These are phyloP conservation scores for Hydnum rufescens DNA, from an alignment of 768 basidiomycete genomes.

Conservation along the genomic window DNA sequence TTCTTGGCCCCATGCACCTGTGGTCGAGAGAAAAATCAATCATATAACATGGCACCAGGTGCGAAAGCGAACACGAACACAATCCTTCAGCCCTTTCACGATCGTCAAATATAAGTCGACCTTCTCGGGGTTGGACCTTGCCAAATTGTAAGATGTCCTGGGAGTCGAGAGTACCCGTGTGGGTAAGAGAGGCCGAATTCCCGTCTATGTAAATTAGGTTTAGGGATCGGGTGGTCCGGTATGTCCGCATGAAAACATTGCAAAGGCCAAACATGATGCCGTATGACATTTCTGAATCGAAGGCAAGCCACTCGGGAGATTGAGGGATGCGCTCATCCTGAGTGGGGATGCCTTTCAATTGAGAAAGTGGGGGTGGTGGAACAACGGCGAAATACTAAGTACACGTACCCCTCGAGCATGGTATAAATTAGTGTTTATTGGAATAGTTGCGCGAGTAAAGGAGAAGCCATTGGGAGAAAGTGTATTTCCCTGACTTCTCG, in stretches of 20 bases:
- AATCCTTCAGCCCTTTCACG: background rate
- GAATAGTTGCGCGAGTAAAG: background rate
- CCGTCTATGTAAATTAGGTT: constrained; percentile 13
- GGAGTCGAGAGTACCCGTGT: constrained; percentile 14
- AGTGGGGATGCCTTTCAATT: no score
- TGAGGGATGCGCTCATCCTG: background rate
- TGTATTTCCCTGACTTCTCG: no score
- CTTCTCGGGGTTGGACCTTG: constrained; percentile 10
- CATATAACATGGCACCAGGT: background rate
- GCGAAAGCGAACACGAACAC: background rate
- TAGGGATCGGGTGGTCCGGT: constrained; percentile 11
- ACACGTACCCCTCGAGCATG: background rate
- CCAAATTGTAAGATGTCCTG: constrained; percentile 15
- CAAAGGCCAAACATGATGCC: constrained; percentile 3
- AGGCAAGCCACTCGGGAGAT: background rate
- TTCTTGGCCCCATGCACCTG: background rate
- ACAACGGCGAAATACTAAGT: no score
- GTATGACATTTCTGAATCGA: background rate
- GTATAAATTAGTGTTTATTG: background rate
- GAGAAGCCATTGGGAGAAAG: background rate
- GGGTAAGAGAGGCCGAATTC: constrained; percentile 11
- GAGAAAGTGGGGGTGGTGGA: no score
- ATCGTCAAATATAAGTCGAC: background rate
- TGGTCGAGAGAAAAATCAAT: background rate
- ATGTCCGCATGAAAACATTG: constrained; percentile 12